These are phyloP conservation scores for Xenosphaeropsis pyriputrescens DNA, from an alignment of 2,329 filamentous ascomycete species.

Conservation along the genomic window DNA sequence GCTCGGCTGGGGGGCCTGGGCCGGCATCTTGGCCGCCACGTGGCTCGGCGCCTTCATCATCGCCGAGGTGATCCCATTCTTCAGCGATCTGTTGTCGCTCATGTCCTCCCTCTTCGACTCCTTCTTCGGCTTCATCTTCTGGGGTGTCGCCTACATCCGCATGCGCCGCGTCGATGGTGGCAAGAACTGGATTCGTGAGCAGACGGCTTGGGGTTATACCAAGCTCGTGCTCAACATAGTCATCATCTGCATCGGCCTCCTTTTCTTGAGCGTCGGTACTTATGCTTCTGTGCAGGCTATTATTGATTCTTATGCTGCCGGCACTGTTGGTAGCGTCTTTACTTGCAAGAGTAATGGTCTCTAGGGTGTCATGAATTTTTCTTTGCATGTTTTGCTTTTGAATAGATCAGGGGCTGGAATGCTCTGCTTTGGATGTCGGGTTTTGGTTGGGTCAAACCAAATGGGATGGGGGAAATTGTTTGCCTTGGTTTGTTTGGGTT, in stretches of 20 bases:
- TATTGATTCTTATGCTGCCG: constrained; percentile 52
- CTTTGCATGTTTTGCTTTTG: too few relatives aligned
- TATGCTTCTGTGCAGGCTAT: constrained; percentile 67
- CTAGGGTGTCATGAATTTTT: constrained; percentile 14
- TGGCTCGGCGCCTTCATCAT: constrained; percentile 92
- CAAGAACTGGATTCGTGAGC: constrained; percentile 20
- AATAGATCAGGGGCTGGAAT: too few relatives aligned
- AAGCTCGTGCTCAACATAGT: constrained; percentile 54
- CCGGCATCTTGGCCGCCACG: constrained; percentile 53
- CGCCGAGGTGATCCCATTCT: constrained; percentile 87
- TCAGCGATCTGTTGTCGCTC: constrained; percentile 54
- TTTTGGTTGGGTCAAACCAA: too few relatives aligned
- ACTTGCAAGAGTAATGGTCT: constrained; percentile 57
- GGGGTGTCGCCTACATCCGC: constrained; percentile 67
- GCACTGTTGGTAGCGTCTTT: constrained; percentile 57
- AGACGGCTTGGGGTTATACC: constrained; percentile 24
- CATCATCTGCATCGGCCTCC: constrained; percentile 61
- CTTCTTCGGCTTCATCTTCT: constrained; percentile 94
- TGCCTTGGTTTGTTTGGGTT: too few relatives aligned
- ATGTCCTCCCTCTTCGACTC: constrained; percentile 88
- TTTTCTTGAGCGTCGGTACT: constrained; percentile 71
- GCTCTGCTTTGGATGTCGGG: too few relatives aligned
- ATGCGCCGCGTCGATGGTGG: constrained; percentile 55
- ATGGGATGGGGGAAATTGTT: too few relatives aligned
- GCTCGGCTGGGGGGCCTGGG: constrained; percentile 69